Conservation (phyloP, 306 rosid genomes). For the Luffa acutangula region DNA sequence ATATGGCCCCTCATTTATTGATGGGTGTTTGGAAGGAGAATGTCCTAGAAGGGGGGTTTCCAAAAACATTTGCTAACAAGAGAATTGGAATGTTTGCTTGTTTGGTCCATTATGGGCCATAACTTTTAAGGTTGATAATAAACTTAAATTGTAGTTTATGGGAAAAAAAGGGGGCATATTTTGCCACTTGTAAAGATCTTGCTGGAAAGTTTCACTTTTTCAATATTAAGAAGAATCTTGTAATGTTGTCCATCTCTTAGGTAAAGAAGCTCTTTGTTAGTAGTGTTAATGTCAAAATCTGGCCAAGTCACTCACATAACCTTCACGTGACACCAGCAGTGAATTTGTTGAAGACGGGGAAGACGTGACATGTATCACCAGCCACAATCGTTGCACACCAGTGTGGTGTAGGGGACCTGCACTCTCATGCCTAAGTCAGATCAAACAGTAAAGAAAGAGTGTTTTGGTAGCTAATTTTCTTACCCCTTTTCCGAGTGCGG, state of each 20-base stretch:
- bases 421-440: too few species aligned
- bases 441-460: too few species aligned
- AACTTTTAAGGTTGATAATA: background rate
- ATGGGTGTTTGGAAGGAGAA: background rate
- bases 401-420: too few species aligned
- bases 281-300: too few species aligned
- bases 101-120: background rate
- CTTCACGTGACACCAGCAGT: too few species aligned
- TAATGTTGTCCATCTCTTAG: background rate
- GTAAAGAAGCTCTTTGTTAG: too few species aligned
- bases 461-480: too few species aligned
- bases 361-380: too few species aligned
- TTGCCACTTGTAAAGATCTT: background rate
- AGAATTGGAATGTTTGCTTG: background rate
- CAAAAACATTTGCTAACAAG: background rate
- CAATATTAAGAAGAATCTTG: background rate
- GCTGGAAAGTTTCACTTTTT: background rate
- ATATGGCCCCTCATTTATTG: background rate
- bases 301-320: too few species aligned
- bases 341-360: too few species aligned
- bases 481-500: too few species aligned
- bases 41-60: background rate
- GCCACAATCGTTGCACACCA: too few species aligned
- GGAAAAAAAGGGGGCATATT: background rate
- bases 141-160: background rate